These are phyloP conservation scores for Botryobasidium botryosum DNA, from an alignment of 768 basidiomycete genomes.

Conservation along the genomic window DNA sequence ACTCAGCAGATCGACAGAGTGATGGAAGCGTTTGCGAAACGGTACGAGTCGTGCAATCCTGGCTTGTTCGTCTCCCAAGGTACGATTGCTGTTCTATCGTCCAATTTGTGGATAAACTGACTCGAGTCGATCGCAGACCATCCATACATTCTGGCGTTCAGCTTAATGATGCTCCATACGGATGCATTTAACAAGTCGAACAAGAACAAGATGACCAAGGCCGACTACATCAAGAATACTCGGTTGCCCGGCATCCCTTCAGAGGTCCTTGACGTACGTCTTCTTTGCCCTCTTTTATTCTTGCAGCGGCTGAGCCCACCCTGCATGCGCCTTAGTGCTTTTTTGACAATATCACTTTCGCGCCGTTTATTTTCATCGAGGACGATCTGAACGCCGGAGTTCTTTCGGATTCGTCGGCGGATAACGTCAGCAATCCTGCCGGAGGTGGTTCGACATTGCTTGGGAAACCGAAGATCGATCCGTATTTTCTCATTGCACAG, in stretches of 20 bases:
- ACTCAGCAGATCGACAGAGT: conserved; percentile 98
- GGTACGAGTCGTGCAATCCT: conserved; percentile 73
- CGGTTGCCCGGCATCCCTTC: conserved; percentile 64
- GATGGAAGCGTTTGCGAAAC: conserved; percentile 82
- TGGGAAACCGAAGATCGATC: conserved; percentile 58
- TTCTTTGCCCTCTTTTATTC: not conserved
- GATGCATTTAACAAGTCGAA: conserved; percentile 97
- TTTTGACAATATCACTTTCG: conserved; percentile 92
- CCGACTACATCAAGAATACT: conserved; percentile 88
- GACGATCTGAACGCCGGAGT: conserved; percentile 56
- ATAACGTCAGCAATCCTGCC: conserved; percentile 1
- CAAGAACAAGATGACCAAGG: conserved; percentile 92
- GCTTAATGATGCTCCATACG: conserved; percentile 96
- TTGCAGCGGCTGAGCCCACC: conserved; percentile 1
- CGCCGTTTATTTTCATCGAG: conserved; percentile 93
- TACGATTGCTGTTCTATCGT: conserved; percentile 19
- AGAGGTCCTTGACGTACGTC: conserved; percentile 70
- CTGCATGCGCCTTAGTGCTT: conserved; percentile 42
- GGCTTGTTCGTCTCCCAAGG: conserved; percentile 63
- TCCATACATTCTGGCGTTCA: conserved; percentile 92
- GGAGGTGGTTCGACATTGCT: conserved; percentile 22
- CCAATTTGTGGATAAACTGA: not conserved
- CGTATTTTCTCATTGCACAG: conserved; percentile 77
- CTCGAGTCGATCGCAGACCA: conserved; percentile 41
- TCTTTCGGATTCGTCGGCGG: not conserved